Evolutionary conservation across 2,329 filamentous ascomycete genomes (phyloP).

Genomic region (Monascus ruber): DNA sequence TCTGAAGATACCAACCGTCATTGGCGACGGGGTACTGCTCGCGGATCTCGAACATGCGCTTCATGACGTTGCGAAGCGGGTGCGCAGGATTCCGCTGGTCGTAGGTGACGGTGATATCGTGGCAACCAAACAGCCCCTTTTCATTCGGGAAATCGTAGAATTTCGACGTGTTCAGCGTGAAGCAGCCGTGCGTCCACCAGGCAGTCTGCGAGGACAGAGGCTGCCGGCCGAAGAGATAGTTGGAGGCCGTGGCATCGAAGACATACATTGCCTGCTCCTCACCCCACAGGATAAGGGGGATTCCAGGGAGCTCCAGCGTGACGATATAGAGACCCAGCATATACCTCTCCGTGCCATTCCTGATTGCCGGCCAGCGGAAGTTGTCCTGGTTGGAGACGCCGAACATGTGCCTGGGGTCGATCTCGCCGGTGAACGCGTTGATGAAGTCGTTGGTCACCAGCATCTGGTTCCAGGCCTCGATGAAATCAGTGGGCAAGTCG

Average conservation of each 20-base stretch:
- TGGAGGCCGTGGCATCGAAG: constrained; percentile 51
- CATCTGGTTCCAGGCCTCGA: constrained; percentile 46
- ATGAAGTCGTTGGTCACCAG: constrained; percentile 48
- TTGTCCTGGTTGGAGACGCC: constrained; percentile 56
- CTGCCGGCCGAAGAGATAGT: constrained; percentile 56
- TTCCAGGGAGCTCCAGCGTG: constrained; percentile 49
- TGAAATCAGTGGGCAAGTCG: constrained; percentile 45
- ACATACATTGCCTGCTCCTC: constrained; percentile 57
- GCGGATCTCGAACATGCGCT: constrained; percentile 51
- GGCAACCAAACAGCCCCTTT: constrained; percentile 42
- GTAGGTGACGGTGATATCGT: constrained; percentile 45
- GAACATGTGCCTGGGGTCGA: constrained; percentile 55
- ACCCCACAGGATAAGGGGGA: constrained; percentile 53
- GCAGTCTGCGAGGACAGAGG: constrained; percentile 50
- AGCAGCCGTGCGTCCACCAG: constrained; percentile 56
- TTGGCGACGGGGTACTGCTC: constrained; percentile 46
- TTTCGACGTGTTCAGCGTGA: constrained; percentile 44
- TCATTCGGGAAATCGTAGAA: constrained; percentile 49
- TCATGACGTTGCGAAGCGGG: constrained; percentile 49
- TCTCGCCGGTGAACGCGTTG: constrained; percentile 49
- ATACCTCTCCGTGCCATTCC: constrained; percentile 46
- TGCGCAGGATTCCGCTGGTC: constrained; percentile 54
- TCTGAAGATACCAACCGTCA: constrained; percentile 45
- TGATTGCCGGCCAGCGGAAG: constrained; percentile 51
- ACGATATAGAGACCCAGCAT: constrained; percentile 49